A percentile compares a stretch with the other conserved stretches of the same genome.
Evolutionary conservation across 768 basidiomycete genomes (phyloP).

Genomic region (Lyophyllum shimeji): DNA sequence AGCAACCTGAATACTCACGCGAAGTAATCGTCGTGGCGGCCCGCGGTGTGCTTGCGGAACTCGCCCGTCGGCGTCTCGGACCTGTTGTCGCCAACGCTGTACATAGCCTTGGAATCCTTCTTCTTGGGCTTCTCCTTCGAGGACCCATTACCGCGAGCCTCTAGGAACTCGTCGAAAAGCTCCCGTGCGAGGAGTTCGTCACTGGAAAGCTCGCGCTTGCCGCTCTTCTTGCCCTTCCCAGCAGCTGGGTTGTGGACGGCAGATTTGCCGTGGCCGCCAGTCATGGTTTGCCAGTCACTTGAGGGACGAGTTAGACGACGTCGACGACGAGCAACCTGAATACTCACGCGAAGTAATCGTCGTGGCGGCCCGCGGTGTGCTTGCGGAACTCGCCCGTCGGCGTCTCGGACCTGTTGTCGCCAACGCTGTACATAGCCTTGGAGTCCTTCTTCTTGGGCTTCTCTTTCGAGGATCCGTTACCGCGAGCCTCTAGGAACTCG

Average conservation of each 20-base stretch:
- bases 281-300: conserved; percentile 8
- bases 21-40: conserved; percentile 7
- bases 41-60: conserved; percentile 3
- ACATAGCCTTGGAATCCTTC: conserved; percentile 2
- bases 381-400: conserved; percentile 6
- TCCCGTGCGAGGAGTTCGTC: no score
- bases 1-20: not conserved
- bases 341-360: conserved; percentile 9
- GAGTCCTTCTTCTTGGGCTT: not conserved
- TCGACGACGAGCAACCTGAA: no score
- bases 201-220: not conserved
- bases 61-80: conserved; percentile 7
- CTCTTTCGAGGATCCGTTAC: not conserved
- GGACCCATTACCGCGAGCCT: not conserved
- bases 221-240: not conserved
- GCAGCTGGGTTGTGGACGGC: conserved; percentile 5
- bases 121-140: not conserved
- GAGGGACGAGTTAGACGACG: not conserved
- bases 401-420: conserved; percentile 5
- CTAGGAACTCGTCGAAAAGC: not conserved
- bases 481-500: not conserved
- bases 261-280: not conserved
- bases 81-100: conserved; percentile 3
- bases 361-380: conserved; percentile 1
- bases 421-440: conserved; percentile 2